Evolutionary conservation across 306 rosid genomes (phyloP).

Genomic region (Pterocarpus santalinus): DNA sequence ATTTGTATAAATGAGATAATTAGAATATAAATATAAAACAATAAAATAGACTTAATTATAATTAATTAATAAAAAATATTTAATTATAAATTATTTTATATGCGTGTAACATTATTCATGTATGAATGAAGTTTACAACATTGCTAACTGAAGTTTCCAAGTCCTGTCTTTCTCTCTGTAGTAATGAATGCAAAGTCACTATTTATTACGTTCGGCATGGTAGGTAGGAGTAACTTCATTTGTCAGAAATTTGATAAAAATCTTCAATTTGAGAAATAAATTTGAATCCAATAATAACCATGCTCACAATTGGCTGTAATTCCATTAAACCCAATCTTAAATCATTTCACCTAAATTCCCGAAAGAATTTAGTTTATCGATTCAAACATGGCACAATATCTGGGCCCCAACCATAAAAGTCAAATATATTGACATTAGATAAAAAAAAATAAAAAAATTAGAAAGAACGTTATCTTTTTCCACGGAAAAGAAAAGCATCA

Average conservation of each 20-base stretch:
- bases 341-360: conserved; percentile 50
- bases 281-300: conserved; percentile 16
- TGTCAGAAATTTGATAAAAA: conserved; percentile 43
- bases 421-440: conserved; percentile 35
- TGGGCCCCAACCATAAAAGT: conserved; percentile 41
- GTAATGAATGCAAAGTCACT: conserved; percentile 55
- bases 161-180: not conserved
- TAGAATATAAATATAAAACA: too few species aligned
- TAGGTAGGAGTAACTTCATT: conserved; percentile 52
- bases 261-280: conserved; percentile 36
- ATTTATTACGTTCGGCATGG: conserved; percentile 56
- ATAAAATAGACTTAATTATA: too few species aligned
- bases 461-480: conserved; percentile 31
- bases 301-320: too few species aligned
- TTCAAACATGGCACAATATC: conserved; percentile 44
- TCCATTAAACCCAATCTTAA: conserved; percentile 37
- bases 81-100: too few species aligned
- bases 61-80: too few species aligned
- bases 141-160: not conserved
- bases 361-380: conserved; percentile 23
- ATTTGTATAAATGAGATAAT: too few species aligned
- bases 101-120: not conserved
- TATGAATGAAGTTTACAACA: not conserved
- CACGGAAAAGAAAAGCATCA: conserved; percentile 27
- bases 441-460: not conserved